These are phyloP conservation scores for Jaapia argillacea DNA, from an alignment of 768 basidiomycete species.

Conservation along the genomic window DNA sequence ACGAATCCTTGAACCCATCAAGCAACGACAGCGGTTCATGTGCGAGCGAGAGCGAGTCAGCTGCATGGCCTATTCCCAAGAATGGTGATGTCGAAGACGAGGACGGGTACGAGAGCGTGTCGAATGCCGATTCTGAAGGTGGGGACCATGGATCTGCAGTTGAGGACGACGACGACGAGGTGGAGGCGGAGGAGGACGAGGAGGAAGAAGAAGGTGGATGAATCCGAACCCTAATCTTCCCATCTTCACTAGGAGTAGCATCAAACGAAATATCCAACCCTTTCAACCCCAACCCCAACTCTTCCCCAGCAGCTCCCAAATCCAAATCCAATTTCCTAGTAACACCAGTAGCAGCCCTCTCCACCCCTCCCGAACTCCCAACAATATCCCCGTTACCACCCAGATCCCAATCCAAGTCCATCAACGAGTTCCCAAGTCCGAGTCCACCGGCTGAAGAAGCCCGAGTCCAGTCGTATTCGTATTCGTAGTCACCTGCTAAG, in stretches of 20 bases:
- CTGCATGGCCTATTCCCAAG: not conserved
- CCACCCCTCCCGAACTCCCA: no score
- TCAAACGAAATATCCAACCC: constrained; percentile 70
- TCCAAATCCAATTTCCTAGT: constrained; percentile 51
- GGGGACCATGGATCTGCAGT: constrained; percentile 15
- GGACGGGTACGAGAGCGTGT: constrained; percentile 1
- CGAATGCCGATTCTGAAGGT: constrained; percentile 11
- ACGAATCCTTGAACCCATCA: constrained; percentile 3
- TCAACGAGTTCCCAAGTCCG: constrained; percentile 12
- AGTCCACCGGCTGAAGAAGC: no score
- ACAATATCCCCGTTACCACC: no score
- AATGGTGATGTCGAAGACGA: not conserved
- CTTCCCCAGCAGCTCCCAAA: constrained; percentile 28
- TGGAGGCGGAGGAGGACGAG: constrained; percentile 25
- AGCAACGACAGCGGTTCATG: not conserved
- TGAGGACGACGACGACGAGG: constrained; percentile 24
- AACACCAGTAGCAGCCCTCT: no score
- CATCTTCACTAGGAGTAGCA: constrained; percentile 48
- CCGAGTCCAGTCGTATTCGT: constrained; percentile 12
- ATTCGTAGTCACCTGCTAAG: constrained; percentile 8
- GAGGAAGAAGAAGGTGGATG: constrained; percentile 34
- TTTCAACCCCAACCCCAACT: constrained; percentile 39
- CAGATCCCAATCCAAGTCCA: constrained; percentile 21
- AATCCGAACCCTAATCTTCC: constrained; percentile 66
- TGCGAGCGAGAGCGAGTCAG: not conserved